Conservation (phyloP, 495 filamentous ascomycete species). For the Podospora tetraspora region DNA sequence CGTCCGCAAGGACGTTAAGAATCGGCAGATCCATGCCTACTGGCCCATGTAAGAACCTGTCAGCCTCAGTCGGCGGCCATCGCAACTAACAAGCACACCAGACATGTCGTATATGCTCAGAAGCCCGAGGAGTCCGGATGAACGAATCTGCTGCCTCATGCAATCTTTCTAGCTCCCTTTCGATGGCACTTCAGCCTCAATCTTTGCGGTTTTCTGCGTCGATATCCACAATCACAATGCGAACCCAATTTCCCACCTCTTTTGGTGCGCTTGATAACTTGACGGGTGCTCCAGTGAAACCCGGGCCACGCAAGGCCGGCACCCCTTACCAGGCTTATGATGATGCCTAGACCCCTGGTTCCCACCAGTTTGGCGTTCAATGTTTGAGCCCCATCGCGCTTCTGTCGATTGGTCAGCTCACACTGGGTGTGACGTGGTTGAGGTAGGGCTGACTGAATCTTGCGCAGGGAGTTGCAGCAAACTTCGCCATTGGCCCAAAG, state of each 20-base stretch:
- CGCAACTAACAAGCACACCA: not conserved
- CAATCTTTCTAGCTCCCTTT: not conserved
- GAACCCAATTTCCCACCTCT: not conserved
- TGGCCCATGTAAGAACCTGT: constrained; percentile 13
- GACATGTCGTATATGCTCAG: constrained; percentile 8
- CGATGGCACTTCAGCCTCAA: not conserved
- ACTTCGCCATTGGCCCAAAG: no score
- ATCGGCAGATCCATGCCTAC: constrained; percentile 25
- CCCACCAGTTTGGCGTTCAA: not conserved
- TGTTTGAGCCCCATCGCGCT: not conserved
- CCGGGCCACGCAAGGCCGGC: not conserved
- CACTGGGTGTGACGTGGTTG: not conserved
- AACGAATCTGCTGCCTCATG: not conserved
- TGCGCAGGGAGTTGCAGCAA: no score
- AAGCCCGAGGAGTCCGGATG: not conserved
- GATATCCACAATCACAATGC: not conserved
- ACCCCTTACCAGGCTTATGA: not conserved
- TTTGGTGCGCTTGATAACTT: not conserved
- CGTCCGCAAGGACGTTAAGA: constrained; percentile 24
- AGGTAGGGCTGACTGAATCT: not conserved
- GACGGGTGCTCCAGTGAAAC: not conserved
- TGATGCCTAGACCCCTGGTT: not conserved
- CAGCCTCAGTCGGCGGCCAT: not conserved
- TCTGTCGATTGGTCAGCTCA: not conserved
- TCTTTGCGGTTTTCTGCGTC: not conserved